Base-by-base conservation (phyloP, 345 rosid species). In the Geranium brycei region DNA sequence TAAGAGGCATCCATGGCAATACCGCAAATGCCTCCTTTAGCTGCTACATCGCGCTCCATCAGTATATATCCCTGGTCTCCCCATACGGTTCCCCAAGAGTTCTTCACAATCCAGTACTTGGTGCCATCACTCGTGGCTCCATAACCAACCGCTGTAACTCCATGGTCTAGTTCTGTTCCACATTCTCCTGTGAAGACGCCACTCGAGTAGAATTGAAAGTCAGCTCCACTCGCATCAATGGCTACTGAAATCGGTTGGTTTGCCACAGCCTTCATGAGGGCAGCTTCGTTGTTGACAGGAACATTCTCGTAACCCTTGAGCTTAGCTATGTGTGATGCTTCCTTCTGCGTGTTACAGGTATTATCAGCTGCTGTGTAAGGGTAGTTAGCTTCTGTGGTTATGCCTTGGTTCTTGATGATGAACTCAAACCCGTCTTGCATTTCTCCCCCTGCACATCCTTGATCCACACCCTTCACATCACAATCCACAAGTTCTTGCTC, bases 401-500 rank as follows among this genome's bases (percentile, higher is more conserved):
- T 58, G 12, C 77, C 77, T 2, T 68, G 70, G 11, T 66, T 72
- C 41, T 62, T 23, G 28, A 23, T 14, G 2, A 75, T 59, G 60
- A 75, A 75, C 57, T 72, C 60, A 64, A 78, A 78, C 8, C 71
- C 79, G 13, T 62, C 66, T 56, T 75, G 77, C 75, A 78, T 78
- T 58, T 67, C 59, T 2, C 82, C 79, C 4, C 82, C 82, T 8
- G 57, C 19, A 14, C 69, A 69, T 38, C 70, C 70, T 12, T 68
- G 68, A 60, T 62, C 58, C 51, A 23, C 71, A 13, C 68, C 40
- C 0, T 14, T 1, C 2, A 60, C 62, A 19, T 76, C 71, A 12
- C 79, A 76, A 14, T 62, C 62, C 0, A 66, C 79, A 1, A 76
- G 57, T 23, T 76, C 76, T 61, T 76, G 76, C 66, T 72, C 73